A percentile compares a stretch with the other conserved stretches of the same genome.
Conservation (phyloP, 2,329 filamentous ascomycete genomes). For the Dothistroma pini region DNA sequence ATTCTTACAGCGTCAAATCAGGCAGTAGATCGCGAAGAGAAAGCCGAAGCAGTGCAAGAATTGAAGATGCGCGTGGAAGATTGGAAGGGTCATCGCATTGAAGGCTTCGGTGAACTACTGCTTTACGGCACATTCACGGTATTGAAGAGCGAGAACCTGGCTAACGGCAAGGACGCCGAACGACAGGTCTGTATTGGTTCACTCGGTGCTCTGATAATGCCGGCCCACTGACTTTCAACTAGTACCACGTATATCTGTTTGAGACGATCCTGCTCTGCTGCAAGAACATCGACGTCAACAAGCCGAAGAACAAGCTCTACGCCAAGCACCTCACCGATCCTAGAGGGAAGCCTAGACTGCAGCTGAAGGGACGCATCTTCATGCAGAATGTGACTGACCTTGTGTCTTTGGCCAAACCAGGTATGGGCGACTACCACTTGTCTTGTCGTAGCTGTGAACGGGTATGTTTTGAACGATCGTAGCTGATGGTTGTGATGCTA, state of each 20-base stretch:
- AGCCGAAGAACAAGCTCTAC: slow-evolving; percentile 68
- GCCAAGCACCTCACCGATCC: slow-evolving; percentile 68
- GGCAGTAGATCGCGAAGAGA: slow-evolving; percentile 81
- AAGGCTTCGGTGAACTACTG: slow-evolving; percentile 85
- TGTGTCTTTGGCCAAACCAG: slow-evolving; percentile 80
- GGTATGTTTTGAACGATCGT: slow-evolving; percentile 27
- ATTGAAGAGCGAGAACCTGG: slow-evolving; percentile 56
- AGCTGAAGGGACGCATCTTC: slow-evolving; percentile 95
- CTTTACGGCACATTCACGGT: slow-evolving; percentile 89
- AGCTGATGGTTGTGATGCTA: slow-evolving; percentile 38
- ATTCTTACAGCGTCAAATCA: slow-evolving; percentile 84
- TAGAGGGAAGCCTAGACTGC: slow-evolving; percentile 71
- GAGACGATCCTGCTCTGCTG: slow-evolving; percentile 93
- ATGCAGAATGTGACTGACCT: slow-evolving; percentile 99
- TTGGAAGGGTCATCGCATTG: slow-evolving; percentile 90
- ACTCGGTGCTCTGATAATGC: not conserved
- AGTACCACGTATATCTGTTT: slow-evolving; percentile 98
- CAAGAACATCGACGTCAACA: slow-evolving; percentile 87
- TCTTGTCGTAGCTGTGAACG: slow-evolving; percentile 21
- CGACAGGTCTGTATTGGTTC: slow-evolving; percentile 66
- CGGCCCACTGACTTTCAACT: not conserved
- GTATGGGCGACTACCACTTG: slow-evolving; percentile 50
- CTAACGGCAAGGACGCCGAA: slow-evolving; percentile 72
- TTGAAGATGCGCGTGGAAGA: slow-evolving; percentile 82
- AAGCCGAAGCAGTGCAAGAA: slow-evolving; percentile 79